Evolutionary conservation across 2,329 filamentous ascomycete genomes (phyloP), one percentile per base, ranked within the genome.

Genomic region (Arthrobotrys megalospora): DNA sequence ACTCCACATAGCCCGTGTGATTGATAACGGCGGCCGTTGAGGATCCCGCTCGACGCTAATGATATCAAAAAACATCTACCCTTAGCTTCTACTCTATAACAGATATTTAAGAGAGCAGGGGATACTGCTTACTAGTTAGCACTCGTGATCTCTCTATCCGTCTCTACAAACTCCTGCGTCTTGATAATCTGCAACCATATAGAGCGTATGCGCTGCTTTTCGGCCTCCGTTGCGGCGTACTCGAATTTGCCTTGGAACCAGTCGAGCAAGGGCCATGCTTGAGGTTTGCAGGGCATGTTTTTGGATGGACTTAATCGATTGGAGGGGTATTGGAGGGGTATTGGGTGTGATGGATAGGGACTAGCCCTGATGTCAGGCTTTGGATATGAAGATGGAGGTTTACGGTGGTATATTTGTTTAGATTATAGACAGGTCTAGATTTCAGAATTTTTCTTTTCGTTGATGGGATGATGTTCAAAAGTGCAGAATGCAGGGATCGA

Each of bases 231-330:
- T 34, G 65, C 72, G 5, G 73, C 73, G 19, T 58, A 32, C 21
- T 77, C 66, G 58, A 77, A 71, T 63, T 62, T 77, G 8, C 60
- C 60, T 50, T 71, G 66, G 60, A 77, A 77, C 66, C 66, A 77
- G 64, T 66, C 66, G 32, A 71, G 66, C 66, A 66, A 45, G 21
- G 73, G 73, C 73, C 73, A 77, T 12, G 43, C 73, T 24, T 71
- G 66, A 6, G 73, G 73, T 38, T 77, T 71, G 66, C 73, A 77
- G 50, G 73, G 73, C 73, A 77, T 77, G 32, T 60, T 48, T 60
- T 8, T 32, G 14, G 7, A 12, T 14, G 16, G 16, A 21, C 11
- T 58, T 24, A 28, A 24, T 60, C 6, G 32, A n/a, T 28, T 21
- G 32, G 52, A 10, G n/a, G 55, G 24, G 55, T 14, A 16, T 28